Conservation (phyloP, 192 early-diverging fungal species). For the Umbelopsis sp. region DNA sequence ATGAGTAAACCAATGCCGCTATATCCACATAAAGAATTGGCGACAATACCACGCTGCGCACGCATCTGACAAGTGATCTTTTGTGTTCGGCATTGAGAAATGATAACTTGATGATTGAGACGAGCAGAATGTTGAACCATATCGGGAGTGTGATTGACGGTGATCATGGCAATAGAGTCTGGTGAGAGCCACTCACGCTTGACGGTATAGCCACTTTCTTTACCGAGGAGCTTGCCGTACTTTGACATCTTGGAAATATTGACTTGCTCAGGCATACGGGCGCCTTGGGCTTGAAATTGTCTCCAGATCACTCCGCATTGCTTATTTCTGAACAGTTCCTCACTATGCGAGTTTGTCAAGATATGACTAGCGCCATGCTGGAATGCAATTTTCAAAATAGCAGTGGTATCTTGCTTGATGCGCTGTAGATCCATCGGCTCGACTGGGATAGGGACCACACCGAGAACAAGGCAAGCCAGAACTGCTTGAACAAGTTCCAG, state of each 20-base stretch:
- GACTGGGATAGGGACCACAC: constrained; percentile 71
- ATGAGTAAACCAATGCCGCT: constrained; percentile 30
- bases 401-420: constrained; percentile 69
- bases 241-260: constrained; percentile 72
- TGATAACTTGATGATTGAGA: constrained; percentile 56
- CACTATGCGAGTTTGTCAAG: constrained; percentile 64
- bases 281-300: constrained; percentile 41
- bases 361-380: constrained; percentile 65
- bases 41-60: constrained; percentile 46
- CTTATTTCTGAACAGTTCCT: constrained; percentile 69
- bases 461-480: constrained; percentile 83
- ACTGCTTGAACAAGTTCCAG: constrained; percentile 70
- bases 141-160: constrained; percentile 56
- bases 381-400: constrained; percentile 59
- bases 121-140: constrained; percentile 45
- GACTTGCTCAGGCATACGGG: constrained; percentile 59
- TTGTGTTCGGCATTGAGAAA: constrained; percentile 66
- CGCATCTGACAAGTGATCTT: constrained; percentile 62
- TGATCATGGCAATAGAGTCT: constrained; percentile 58
- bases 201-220: constrained; percentile 60
- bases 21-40: constrained; percentile 16
- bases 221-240: constrained; percentile 55
- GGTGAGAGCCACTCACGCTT: constrained; percentile 58
- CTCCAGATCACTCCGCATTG: constrained; percentile 59
- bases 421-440: constrained; percentile 66